Base-by-base conservation (phyloP, 805 yeast species). In the Starmerella vitae region DNA sequence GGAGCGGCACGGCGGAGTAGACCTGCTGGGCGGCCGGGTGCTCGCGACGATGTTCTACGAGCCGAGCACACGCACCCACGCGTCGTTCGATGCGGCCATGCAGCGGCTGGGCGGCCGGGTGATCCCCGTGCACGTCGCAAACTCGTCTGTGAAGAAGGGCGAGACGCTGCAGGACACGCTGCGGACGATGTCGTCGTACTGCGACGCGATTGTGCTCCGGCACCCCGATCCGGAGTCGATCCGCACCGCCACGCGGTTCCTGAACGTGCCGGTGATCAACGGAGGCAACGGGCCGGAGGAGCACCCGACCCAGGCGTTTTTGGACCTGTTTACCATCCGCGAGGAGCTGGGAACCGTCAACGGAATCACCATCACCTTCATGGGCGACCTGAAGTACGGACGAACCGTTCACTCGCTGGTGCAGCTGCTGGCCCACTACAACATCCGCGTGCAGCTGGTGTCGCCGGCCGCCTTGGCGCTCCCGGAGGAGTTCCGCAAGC, bases 61-160 rank as follows among this genome's bases (percentile, higher is more conserved):
- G 67, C 98, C 99, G 51, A 84, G 95, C 5, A 93, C 99, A 29
- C 75, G 99, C 65, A 91, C 99, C 25, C 75, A 93, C 15, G 76
- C 96, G 18, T 91, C 97, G 1, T 93, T 93, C 60, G 94, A 91
- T 61, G 95, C 95, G 53, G 99, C 99, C 44, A 91, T 91, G 98
- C 97, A 91, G 70, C 81, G 99, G 67, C 71, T 91, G 54, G 99
- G 99, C 61, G 99, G 99, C 58, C 76, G 94, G 63, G 94, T 85
- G 51, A 81, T 93, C 50, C 72, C 93, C 39, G 80, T 91, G 48
- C 71, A 81, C 46, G 80, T 91, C 44, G 75, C 72, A 48, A 71
- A 85, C 25, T 86, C 97, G n/a, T 83, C 95, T 19, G 95, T 86
- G 36, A 82, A 84, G 68, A 91, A 91, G 71, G 99, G 99, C 51